Evolutionary conservation across 306 rosid species (phyloP).

Genomic region (Hylodesmum podocarpum): DNA sequence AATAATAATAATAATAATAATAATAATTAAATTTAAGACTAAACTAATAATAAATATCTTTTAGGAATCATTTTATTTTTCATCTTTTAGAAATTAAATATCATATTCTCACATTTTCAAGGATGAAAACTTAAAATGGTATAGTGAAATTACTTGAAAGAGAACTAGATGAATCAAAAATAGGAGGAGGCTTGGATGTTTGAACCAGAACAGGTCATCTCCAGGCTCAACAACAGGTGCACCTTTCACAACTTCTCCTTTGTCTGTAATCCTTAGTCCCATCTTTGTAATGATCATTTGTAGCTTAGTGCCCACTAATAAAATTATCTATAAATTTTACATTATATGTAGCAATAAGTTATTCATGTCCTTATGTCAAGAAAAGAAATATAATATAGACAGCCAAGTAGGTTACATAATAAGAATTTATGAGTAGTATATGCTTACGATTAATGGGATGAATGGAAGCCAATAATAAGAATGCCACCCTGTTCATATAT

Average conservation of each 20-base stretch:
- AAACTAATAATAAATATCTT: too few species aligned
- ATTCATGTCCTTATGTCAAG: background rate
- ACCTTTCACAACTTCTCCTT: constrained; percentile 74
- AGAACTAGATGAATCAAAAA: constrained; percentile 67
- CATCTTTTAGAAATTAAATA: too few species aligned
- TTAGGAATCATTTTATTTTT: too few species aligned
- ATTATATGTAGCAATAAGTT: background rate
- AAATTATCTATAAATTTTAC: constrained; percentile 53
- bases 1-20: too few species aligned
- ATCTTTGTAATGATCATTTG: constrained; percentile 69
- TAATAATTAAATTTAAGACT: too few species aligned
- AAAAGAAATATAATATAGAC: background rate
- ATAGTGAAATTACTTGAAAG: constrained; percentile 56
- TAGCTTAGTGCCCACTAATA: constrained; percentile 74
- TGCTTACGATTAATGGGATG: constrained; percentile 71
- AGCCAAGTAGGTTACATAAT: background rate
- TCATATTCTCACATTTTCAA: too few species aligned
- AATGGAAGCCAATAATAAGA: constrained; percentile 82
- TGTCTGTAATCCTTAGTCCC: constrained; percentile 68
- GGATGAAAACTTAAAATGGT: too few species aligned
- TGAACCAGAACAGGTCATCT: constrained; percentile 85
- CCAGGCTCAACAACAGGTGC: constrained; percentile 72
- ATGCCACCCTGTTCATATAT: constrained; percentile 62
- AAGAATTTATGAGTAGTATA: background rate
- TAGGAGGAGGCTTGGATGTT: constrained; percentile 59